These are phyloP conservation scores for Aspergillus fijiensis DNA, from an alignment of 2,329 filamentous ascomycete species.

Conservation along the genomic window DNA sequence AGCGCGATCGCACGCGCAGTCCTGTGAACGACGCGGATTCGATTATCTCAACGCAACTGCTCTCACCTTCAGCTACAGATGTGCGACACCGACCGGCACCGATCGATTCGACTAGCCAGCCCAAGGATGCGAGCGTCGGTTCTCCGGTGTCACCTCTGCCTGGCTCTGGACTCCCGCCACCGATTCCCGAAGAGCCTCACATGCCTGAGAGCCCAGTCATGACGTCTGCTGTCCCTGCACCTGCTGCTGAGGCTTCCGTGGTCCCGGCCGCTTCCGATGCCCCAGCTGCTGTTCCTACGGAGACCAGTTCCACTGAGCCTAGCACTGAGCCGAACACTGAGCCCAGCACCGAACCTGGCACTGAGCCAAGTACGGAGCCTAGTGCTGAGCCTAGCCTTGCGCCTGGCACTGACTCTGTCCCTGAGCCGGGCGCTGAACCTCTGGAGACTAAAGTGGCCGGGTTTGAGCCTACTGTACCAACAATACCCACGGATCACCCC, in stretches of 20 bases:
- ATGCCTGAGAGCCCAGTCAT: constrained; percentile 27
- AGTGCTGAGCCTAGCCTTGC: not conserved
- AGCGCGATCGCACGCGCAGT: constrained; percentile 55
- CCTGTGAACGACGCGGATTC: constrained; percentile 45
- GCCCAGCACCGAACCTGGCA: not conserved
- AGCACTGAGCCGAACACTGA: not conserved
- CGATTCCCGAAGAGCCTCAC: constrained; percentile 36
- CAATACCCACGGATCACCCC: no score
- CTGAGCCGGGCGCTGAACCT: not conserved
- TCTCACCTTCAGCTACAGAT: constrained; percentile 33
- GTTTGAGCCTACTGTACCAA: not conserved
- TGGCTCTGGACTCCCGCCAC: constrained; percentile 30
- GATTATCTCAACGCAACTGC: constrained; percentile 32
- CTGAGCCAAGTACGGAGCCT: not conserved
- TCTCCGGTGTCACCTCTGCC: constrained; percentile 33
- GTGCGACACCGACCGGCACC: constrained; percentile 22
- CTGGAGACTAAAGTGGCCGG: no score
- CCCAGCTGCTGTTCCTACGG: not conserved
- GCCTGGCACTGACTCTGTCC: not conserved
- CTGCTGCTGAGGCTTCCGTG: not conserved
- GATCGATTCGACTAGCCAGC: constrained; percentile 26
- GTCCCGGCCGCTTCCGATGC: not conserved
- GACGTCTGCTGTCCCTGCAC: not conserved
- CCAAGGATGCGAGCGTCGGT: constrained; percentile 23
- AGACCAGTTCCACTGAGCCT: not conserved